Evolutionary conservation across 176 grass and related monocot genomes (phyloP).

Genomic region (Ensete glaucum): DNA sequence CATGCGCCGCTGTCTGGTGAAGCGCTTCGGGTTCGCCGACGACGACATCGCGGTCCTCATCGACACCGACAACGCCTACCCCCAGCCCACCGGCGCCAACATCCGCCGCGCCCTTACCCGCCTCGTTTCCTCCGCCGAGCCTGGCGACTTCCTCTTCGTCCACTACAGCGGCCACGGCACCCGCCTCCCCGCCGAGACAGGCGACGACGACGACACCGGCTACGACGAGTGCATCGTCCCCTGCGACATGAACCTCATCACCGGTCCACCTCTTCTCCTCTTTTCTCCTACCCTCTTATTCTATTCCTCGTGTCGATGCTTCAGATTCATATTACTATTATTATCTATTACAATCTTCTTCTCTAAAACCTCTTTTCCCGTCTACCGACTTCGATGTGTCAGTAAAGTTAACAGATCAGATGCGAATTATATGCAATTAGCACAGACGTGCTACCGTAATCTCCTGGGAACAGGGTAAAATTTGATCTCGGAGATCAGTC

Average conservation of each 20-base stretch:
- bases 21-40: constrained; percentile 47
- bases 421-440: too few relatives aligned
- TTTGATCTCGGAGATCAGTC: background rate
- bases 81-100: constrained; percentile 44
- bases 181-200: constrained; percentile 65
- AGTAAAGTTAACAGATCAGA: too few relatives aligned
- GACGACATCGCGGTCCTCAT: constrained; percentile 45
- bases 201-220: constrained; percentile 80
- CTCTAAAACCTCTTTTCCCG: too few relatives aligned
- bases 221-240: constrained; percentile 95
- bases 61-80: constrained; percentile 39
- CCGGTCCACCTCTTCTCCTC: constrained; percentile 20
- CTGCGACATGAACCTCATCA: constrained; percentile 82
- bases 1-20: constrained; percentile 54
- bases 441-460: background rate
- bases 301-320: background rate
- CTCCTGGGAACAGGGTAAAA: background rate
- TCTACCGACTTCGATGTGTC: too few relatives aligned
- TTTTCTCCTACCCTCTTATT: background rate
- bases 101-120: constrained; percentile 33
- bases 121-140: constrained; percentile 42
- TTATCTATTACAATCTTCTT: background rate
- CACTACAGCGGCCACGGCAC: constrained; percentile 88
- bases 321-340: background rate
- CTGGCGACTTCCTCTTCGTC: constrained; percentile 71